Evolutionary conservation across 192 early-diverging fungal species (phyloP).

Genomic region (Phycomyces nitens): DNA sequence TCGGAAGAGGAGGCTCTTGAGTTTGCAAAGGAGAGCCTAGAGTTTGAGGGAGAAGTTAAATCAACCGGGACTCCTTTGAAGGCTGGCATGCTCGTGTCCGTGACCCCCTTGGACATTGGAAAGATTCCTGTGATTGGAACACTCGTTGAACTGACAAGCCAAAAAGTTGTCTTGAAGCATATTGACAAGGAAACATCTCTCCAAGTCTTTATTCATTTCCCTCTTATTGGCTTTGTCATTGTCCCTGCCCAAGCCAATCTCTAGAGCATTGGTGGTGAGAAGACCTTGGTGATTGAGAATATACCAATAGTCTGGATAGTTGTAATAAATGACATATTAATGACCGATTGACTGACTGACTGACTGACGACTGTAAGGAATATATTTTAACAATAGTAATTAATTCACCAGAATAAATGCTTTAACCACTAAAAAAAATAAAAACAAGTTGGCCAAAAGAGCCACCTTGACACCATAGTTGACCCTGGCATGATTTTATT

Average conservation of each 20-base stretch:
- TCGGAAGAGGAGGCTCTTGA: constrained; percentile 27
- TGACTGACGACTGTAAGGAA: too few species aligned
- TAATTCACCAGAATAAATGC: too few species aligned
- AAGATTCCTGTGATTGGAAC: constrained; percentile 11
- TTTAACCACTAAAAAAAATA: too few species aligned
- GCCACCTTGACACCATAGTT: too few species aligned
- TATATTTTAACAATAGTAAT: too few species aligned
- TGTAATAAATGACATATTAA: too few species aligned
- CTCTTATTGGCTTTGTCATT: constrained; percentile 17
- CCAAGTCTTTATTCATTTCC: constrained; percentile 23
- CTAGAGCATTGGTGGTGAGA: neutral
- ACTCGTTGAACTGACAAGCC: constrained; percentile 6
- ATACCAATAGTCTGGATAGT: too few species aligned
- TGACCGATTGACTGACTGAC: too few species aligned
- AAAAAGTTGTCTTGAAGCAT: constrained; percentile 7
- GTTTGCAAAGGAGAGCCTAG: constrained; percentile 8
- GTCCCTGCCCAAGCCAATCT: constrained; percentile 4
- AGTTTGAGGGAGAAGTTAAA: neutral
- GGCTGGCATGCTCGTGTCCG: constrained; percentile 18
- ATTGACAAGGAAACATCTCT: constrained; percentile 4
- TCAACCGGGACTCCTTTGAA: constrained; percentile 4
- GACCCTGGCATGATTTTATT: too few species aligned
- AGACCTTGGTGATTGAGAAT: neutral
- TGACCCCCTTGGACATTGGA: constrained; percentile 25
- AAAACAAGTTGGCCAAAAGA: too few species aligned